Conservation (phyloP, 2,329 filamentous ascomycete species). For the Chaetomiaceae sp. region DNA sequence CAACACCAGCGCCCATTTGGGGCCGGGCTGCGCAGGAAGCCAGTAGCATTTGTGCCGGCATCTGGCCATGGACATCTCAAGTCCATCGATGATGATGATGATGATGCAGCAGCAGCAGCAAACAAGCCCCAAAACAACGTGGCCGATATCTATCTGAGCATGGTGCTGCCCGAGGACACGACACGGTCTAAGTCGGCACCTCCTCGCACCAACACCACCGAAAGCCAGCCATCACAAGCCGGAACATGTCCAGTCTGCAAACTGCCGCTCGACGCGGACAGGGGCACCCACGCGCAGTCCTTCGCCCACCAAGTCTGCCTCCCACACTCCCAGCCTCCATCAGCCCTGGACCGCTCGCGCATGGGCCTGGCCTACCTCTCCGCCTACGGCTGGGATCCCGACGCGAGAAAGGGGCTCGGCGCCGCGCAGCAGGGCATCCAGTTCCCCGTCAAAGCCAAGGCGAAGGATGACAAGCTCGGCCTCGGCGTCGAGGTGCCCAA, state of each 20-base stretch:
- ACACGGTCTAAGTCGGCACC: slow-evolving; percentile 15
- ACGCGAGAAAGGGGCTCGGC: slow-evolving; percentile 68
- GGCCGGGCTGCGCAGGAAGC: slow-evolving; percentile 49
- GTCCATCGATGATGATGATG: slow-evolving; percentile 17
- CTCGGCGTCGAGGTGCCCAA: slow-evolving; percentile 54
- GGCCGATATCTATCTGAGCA: slow-evolving; percentile 60
- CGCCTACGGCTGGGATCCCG: slow-evolving; percentile 70
- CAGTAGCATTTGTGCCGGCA: slow-evolving; percentile 55
- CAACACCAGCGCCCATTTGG: slow-evolving; percentile 53
- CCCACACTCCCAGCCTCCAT: slow-evolving; percentile 66
- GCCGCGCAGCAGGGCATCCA: slow-evolving; percentile 66
- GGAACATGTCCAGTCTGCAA: slow-evolving; percentile 54
- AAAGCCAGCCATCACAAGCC: not conserved
- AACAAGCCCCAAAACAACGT: slow-evolving; percentile 32
- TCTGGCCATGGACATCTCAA: slow-evolving; percentile 30
- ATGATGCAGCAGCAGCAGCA: no score
- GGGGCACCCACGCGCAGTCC: slow-evolving; percentile 50
- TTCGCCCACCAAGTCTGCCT: slow-evolving; percentile 69
- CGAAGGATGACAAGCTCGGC: slow-evolving; percentile 72
- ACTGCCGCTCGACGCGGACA: slow-evolving; percentile 43
- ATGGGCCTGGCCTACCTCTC: slow-evolving; percentile 66
- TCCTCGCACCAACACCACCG: not conserved
- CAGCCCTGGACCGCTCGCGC: slow-evolving; percentile 62
- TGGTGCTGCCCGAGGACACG: slow-evolving; percentile 53
- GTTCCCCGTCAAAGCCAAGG: slow-evolving; percentile 66